Percentiles rank a stretch among this genome's conserved stretches.
phyloP scores from a whole-genome alignment of 139 green algal species.

The Coccomyxa sp. region DNA sequence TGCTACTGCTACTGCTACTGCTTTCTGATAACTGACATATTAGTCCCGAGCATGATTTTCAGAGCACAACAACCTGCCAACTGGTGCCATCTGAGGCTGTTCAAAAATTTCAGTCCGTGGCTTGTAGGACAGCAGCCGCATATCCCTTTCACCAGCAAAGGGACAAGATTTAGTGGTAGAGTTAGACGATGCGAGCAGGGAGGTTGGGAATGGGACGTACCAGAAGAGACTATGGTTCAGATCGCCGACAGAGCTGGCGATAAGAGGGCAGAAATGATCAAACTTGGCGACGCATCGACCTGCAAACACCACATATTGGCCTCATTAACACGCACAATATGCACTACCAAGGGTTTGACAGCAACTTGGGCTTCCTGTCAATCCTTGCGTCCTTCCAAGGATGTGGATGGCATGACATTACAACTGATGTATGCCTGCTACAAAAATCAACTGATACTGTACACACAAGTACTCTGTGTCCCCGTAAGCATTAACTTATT shows the following conservation, averaged over 20 bases:
- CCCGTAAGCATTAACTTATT: not conserved
- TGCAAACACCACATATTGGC: not conserved
- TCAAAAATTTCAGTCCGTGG: no score
- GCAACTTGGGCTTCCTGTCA: no score
- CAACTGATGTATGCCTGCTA: no score
- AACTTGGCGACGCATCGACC: constrained; percentile 3
- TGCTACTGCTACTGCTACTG: no score
- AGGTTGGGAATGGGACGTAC: not conserved
- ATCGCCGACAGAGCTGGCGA: not conserved
- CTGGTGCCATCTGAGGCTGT: no score
- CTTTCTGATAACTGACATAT: no score
- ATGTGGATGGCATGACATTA: no score
- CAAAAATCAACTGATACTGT: no score
- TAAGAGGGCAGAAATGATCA: not conserved
- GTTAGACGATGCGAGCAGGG: not conserved
- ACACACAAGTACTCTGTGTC: not conserved
- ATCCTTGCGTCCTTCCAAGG: no score
- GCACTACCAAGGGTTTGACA: no score
- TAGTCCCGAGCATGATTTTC: no score
- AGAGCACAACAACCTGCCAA: no score
- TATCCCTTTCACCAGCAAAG: not conserved
- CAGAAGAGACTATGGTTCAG: not conserved
- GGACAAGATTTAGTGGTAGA: not conserved
- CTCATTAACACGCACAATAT: not conserved
- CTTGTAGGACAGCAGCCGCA: not conserved